Evolutionary conservation across 768 basidiomycete genomes (phyloP).

Genomic region (Sarcomyxa edulis): DNA sequence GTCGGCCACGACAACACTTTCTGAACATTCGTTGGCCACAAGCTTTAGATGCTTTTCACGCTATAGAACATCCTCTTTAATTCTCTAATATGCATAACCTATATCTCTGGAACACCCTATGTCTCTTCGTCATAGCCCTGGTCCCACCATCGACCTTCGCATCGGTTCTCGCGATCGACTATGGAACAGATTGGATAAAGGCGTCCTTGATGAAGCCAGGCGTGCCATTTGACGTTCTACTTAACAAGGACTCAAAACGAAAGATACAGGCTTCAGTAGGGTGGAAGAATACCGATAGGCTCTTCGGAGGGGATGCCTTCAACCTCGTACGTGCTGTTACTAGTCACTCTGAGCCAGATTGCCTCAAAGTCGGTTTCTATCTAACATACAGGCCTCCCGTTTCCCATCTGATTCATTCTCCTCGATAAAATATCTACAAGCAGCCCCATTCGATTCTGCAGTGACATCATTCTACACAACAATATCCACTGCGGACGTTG

Average conservation of each 20-base stretch:
- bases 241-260: slow-evolving; percentile 96
- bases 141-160: slow-evolving; percentile 47
- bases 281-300: slow-evolving; percentile 86
- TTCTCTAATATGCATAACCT: slow-evolving; percentile 31
- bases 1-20: slow-evolving; percentile 27
- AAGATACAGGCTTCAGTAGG: slow-evolving; percentile 89
- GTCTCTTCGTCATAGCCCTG: slow-evolving; percentile 29
- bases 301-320: slow-evolving; percentile 87
- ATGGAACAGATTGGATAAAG: slow-evolving; percentile 97
- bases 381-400: slow-evolving; percentile 66
- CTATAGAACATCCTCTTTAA: slow-evolving; percentile 15
- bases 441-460: slow-evolving; percentile 55
- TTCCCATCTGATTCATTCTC: slow-evolving; percentile 88
- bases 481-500: slow-evolving; percentile 48
- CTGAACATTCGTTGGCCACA: slow-evolving; percentile 3
- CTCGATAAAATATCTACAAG: slow-evolving; percentile 81
- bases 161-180: slow-evolving; percentile 93
- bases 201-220: slow-evolving; percentile 94
- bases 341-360: neutral
- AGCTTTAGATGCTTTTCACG: slow-evolving; percentile 22
- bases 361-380: neutral
- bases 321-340: slow-evolving; percentile 60
- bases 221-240: slow-evolving; percentile 89
- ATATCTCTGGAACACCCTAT: slow-evolving; percentile 31
- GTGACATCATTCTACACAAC: slow-evolving; percentile 52